Evolutionary conservation across 352 stramenopile species (phyloP).

Genomic region (Phytophthora fragariae): DNA sequence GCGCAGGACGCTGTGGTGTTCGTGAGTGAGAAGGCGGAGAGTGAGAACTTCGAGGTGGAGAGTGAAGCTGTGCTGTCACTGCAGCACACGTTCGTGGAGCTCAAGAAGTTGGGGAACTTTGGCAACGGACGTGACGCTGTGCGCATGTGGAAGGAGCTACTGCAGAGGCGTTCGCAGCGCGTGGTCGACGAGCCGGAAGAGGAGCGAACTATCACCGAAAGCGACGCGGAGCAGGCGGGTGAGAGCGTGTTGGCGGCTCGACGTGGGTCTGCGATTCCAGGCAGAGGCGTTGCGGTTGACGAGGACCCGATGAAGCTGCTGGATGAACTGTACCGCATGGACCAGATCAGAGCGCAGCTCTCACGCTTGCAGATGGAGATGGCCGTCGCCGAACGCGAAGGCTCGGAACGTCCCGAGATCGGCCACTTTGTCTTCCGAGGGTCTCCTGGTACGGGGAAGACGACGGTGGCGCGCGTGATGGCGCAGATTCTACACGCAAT

Average conservation of each 20-base stretch:
- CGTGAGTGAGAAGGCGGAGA: constrained; percentile 52
- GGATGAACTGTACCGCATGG: constrained; percentile 70
- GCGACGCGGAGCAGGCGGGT: constrained; percentile 54
- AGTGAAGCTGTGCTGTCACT: constrained; percentile 61
- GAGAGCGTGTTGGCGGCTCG: constrained; percentile 42
- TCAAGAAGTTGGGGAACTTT: constrained; percentile 86
- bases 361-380: constrained; percentile 61
- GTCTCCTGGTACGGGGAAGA: constrained; percentile 91
- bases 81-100: constrained; percentile 65
- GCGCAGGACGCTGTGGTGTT: constrained; percentile 80
- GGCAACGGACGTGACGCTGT: constrained; percentile 91
- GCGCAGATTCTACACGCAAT: constrained; percentile 95
- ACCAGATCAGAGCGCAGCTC: constrained; percentile 64
- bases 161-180: constrained; percentile 53
- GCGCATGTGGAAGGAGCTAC: constrained; percentile 63
- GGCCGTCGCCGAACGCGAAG: constrained; percentile 70
- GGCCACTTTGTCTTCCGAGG: constrained; percentile 91
- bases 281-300: constrained; percentile 53
- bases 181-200: constrained; percentile 57
- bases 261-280: constrained; percentile 27
- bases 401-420: constrained; percentile 61
- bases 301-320: constrained; percentile 61
- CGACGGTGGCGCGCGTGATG: constrained; percentile 91
- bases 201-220: constrained; percentile 53
- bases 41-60: constrained; percentile 84